phyloP scores from a whole-genome alignment of 2,329 filamentous ascomycete species.

The Aspergillus sclerotialis region DNA sequence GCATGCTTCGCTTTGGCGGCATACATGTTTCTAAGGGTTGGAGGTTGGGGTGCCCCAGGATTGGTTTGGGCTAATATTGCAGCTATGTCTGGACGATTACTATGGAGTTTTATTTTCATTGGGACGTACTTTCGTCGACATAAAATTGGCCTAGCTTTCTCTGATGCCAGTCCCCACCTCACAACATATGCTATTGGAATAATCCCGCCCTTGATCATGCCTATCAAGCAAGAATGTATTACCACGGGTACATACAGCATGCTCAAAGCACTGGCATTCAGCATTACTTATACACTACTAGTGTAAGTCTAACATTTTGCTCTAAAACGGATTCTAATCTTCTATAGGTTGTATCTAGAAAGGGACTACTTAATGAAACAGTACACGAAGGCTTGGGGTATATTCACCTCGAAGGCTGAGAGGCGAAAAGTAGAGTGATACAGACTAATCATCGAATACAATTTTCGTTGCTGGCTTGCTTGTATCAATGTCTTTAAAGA shows the following conservation, averaged over 20 bases:
- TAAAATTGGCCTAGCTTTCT: constrained; percentile 36
- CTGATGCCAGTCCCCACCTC: constrained; percentile 39
- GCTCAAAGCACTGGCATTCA: constrained; percentile 44
- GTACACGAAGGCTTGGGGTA: constrained; percentile 13
- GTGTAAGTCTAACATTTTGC: constrained; percentile 44
- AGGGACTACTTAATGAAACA: constrained; percentile 23
- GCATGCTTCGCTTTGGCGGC: constrained; percentile 66
- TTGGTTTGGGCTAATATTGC: constrained; percentile 80
- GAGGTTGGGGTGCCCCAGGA: constrained; percentile 66
- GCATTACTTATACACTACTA: constrained; percentile 46
- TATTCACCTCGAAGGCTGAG: constrained; percentile 10
- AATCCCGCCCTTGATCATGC: constrained; percentile 39
- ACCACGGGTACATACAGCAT: constrained; percentile 17
- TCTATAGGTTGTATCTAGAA: constrained; percentile 29
- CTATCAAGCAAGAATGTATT: constrained; percentile 16
- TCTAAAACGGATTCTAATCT: constrained; percentile 11
- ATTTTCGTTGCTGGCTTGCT: constrained; percentile 86
- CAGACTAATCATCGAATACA: constrained; percentile 61
- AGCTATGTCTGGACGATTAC: constrained; percentile 80
- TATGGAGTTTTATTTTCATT: constrained; percentile 75
- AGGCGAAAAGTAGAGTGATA: constrained; percentile 14
- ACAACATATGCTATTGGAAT: constrained; percentile 39
- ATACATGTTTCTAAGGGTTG: constrained; percentile 64
- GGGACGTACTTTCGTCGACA: constrained; percentile 51
- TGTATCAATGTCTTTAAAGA: constrained; percentile 84